Conservation (phyloP, 805 yeast species). For the Clavispora asparagi region DNA sequence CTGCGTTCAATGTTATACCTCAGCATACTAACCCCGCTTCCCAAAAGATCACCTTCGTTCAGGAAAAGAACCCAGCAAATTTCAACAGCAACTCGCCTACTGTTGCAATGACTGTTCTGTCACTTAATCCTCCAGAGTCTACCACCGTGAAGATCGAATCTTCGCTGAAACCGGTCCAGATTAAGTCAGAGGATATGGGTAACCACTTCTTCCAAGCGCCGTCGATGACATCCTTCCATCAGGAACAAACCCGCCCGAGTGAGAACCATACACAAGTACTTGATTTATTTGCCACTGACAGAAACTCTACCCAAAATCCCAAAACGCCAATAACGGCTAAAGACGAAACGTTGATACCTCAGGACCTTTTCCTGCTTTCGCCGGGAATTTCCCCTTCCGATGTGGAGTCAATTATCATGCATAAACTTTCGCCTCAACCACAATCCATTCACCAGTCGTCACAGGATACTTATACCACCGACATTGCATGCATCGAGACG, state of each 20-base stretch:
- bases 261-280: too few species aligned
- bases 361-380: background rate
- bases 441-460: background rate
- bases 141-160: too few species aligned
- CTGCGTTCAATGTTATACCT: background rate
- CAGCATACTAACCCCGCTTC: background rate
- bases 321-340: background rate
- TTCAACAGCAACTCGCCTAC: background rate
- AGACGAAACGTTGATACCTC: background rate
- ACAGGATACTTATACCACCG: constrained; percentile 5
- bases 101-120: background rate
- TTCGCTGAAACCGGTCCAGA: background rate
- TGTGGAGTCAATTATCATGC: background rate
- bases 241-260: too few species aligned
- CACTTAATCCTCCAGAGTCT: background rate
- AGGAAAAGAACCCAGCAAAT: background rate
- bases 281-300: too few species aligned
- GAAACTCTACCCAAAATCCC: too few species aligned
- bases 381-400: background rate
- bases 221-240: too few species aligned
- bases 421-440: background rate
- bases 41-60: background rate
- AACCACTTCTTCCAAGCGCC: too few species aligned
- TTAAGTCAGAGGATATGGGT: too few species aligned
- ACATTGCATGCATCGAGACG: constrained; percentile 8